Evolutionary conservation across 805 yeast species (phyloP), one percentile per base, ranked within the genome.

Genomic region (Sugiyamaella smithiae): DNA sequence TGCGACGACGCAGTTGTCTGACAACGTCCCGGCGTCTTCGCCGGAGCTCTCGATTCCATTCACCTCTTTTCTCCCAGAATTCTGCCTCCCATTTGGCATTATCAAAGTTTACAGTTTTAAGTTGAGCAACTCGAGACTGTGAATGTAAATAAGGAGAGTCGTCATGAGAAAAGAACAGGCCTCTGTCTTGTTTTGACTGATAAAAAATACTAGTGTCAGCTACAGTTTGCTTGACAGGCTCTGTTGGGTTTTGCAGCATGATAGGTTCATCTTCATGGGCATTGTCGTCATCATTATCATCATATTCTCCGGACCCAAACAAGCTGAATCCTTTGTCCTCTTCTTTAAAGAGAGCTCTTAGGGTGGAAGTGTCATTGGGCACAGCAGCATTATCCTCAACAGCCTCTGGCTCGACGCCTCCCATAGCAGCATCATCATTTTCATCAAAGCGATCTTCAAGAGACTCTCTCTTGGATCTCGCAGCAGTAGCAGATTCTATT

Each of bases 111-210:
- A 20, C 36, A 22, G 17, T 23, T 23, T 25, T 17, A 26, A 56
- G 55, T 6, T 62, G 68, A 50, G 77, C 78, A 42, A 88, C 64
- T 63, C 86, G 96, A 0, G 96, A 75, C 67, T 90, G 98, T 0
- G 97, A 83, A 44, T 78, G 79, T 54, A 91, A 70, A 67, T 88
- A 91, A 0, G 97, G 97, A 0, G 97, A 90, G 16, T 85, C 85
- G 9, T 74, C 69, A 63, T 91, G 97, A 1, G 84, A 70, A 76
- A 95, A 91, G 65, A 91, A 90, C 29, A 89, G 69, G 1, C 61
- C 62, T n/a, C 48, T n/a, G 16, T 43, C 38, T 5, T 9, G 5
- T 22, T 38, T 25, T 5, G 20, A 19, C 38, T 19, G 16, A 22
- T 40, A 12, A 28, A 22, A 12, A 2, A 40, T 33, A 4, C 23